phyloP scores from a whole-genome alignment of 305 asterid species.

The Ajuga reptans region DNA sequence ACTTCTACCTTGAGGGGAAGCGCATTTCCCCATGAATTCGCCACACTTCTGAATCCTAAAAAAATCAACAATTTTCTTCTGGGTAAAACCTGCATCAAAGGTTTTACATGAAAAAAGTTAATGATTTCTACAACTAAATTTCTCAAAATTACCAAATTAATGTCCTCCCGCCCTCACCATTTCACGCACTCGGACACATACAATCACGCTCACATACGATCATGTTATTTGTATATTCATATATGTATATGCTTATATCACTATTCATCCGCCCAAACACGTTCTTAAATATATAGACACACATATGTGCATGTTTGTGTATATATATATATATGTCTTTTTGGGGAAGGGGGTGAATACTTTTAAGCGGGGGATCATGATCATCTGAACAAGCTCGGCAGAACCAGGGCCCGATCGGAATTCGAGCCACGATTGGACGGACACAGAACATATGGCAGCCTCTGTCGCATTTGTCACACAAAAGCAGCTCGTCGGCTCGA shows the following conservation, averaged over 20 bases:
- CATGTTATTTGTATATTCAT: not conserved
- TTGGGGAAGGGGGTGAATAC: conserved; percentile 17
- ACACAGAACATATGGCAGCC: conserved; percentile 68
- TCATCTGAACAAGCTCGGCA: conserved; percentile 48
- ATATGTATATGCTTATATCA: not conserved
- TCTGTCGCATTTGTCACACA: conserved; percentile 64
- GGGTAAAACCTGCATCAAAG: conserved; percentile 50
- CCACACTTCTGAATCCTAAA: conserved; percentile 55
- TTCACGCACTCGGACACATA: not conserved
- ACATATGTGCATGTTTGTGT: conserved; percentile 16
- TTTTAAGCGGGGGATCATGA: conserved; percentile 33
- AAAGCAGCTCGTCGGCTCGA: conserved; percentile 43
- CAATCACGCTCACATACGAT: conserved; percentile 10
- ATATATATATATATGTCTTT: too few species aligned
- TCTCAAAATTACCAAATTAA: not conserved
- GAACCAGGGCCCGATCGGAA: conserved; percentile 68
- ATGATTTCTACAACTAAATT: not conserved
- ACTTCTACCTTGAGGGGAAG: conserved; percentile 50
- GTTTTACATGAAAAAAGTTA: not conserved
- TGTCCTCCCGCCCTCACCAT: conserved; percentile 7
- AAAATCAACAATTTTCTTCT: conserved; percentile 60
- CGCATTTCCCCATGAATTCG: conserved; percentile 29
- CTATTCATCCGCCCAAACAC: not conserved
- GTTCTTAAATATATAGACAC: not conserved
- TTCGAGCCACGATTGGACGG: conserved; percentile 58